phyloP scores from a whole-genome alignment of 2,329 filamentous ascomycete species.

The Alternaria rosae region DNA sequence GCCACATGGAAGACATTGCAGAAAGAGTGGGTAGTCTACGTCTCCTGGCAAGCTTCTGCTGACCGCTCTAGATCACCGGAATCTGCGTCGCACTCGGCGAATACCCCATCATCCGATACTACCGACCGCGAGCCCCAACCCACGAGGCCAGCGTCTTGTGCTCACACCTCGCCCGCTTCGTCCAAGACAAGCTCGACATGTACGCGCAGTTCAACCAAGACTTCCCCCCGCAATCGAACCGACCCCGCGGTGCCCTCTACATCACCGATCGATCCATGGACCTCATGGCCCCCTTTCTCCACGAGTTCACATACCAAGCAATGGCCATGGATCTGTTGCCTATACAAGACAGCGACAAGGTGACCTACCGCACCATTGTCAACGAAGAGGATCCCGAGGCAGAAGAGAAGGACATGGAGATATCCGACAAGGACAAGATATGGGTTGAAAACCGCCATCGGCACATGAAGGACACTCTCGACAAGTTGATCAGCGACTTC shows the following conservation, averaged over 20 bases:
- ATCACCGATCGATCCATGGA: slow-evolving; percentile 96
- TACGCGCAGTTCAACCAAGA: slow-evolving; percentile 85
- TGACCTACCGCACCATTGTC: slow-evolving; percentile 80
- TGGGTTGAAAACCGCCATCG: slow-evolving; percentile 94
- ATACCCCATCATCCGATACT: slow-evolving; percentile 92
- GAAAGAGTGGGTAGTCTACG: slow-evolving; percentile 72
- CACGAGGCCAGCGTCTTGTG: slow-evolving; percentile 91
- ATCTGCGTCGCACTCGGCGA: slow-evolving; percentile 93
- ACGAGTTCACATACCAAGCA: slow-evolving; percentile 98
- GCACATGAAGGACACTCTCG: slow-evolving; percentile 98
- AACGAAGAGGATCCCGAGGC: slow-evolving; percentile 75
- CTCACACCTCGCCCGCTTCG: slow-evolving; percentile 85
- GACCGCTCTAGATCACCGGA: slow-evolving; percentile 72
- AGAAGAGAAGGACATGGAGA: slow-evolving; percentile 89
- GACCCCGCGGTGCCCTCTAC: slow-evolving; percentile 82
- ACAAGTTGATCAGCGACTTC: slow-evolving; percentile 91
- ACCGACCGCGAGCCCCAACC: slow-evolving; percentile 73
- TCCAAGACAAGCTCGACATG: slow-evolving; percentile 88
- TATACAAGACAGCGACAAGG: slow-evolving; percentile 86
- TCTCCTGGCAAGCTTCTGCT: not conserved
- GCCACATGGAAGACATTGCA: slow-evolving; percentile 83
- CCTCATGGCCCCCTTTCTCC: slow-evolving; percentile 81
- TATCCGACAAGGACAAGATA: slow-evolving; percentile 87
- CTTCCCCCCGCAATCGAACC: slow-evolving; percentile 79
- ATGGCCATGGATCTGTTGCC: slow-evolving; percentile 95